Conservation (phyloP, 2,329 filamentous ascomycete species). For the Niveomyces coronatus region DNA sequence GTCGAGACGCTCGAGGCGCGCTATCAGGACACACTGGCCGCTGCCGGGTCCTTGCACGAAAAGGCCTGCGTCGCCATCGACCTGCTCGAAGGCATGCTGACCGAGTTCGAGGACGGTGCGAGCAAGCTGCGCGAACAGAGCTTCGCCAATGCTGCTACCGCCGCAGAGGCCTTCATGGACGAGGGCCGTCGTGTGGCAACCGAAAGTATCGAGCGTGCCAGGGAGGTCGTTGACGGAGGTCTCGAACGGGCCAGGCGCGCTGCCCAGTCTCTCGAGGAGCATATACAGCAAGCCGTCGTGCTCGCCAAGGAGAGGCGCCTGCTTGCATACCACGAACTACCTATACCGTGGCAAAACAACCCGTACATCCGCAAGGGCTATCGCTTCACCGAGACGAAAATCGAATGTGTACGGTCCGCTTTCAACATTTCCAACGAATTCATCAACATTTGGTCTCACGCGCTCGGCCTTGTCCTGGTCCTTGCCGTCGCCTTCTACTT, state of each 20-base stretch:
- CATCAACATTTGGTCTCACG: conserved; percentile 97
- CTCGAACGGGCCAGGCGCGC: conserved; percentile 75
- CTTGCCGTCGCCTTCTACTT: conserved; percentile 89
- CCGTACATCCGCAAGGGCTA: conserved; percentile 88
- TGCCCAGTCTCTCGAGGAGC: conserved; percentile 71
- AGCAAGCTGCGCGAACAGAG: conserved; percentile 71
- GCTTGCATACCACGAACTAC: conserved; percentile 82
- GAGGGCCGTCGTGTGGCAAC: conserved; percentile 74
- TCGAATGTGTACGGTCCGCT: conserved; percentile 76
- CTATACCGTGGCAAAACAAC: conserved; percentile 87
- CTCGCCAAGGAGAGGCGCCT: conserved; percentile 71
- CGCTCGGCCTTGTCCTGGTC: conserved; percentile 79
- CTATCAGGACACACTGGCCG: conserved; percentile 77
- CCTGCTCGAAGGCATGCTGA: conserved; percentile 74
- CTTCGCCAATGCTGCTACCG: conserved; percentile 54
- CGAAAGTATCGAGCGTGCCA: conserved; percentile 63
- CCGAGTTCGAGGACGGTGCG: conserved; percentile 74
- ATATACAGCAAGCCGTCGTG: conserved; percentile 67
- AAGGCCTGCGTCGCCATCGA: conserved; percentile 84
- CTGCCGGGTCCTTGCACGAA: conserved; percentile 79
- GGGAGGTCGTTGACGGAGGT: conserved; percentile 68
- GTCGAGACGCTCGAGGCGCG: conserved; percentile 83
- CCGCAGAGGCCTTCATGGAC: conserved; percentile 62
- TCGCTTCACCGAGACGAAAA: conserved; percentile 84
- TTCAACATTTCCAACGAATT: conserved; percentile 84